Conservation (phyloP, 768 basidiomycete species). For the Gloeostereum incarnatum region DNA sequence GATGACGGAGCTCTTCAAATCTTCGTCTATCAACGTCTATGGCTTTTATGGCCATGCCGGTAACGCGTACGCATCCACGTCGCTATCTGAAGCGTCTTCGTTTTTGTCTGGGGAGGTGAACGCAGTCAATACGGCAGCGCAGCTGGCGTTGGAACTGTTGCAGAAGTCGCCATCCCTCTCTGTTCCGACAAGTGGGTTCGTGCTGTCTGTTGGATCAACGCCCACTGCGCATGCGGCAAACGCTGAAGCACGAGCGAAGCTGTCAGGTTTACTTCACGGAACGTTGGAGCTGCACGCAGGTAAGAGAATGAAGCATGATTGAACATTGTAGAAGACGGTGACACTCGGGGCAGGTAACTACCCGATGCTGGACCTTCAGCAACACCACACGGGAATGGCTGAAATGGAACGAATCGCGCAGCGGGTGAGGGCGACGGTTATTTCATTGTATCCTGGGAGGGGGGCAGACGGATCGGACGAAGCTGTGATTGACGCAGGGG, state of each 20-base stretch:
- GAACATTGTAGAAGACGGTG: background rate
- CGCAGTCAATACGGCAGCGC: conserved; percentile 59
- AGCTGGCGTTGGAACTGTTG: conserved; percentile 39
- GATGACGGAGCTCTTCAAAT: conserved; percentile 40
- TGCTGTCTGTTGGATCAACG: conserved; percentile 80
- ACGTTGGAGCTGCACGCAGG: conserved; percentile 71
- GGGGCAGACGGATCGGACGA: conserved; percentile 55
- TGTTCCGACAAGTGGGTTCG: conserved; percentile 39
- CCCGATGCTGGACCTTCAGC: conserved; percentile 77
- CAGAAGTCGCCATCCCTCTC: conserved; percentile 20
- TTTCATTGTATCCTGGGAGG: conserved; percentile 74
- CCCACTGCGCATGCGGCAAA: conserved; percentile 79
- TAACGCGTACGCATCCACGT: conserved; percentile 69
- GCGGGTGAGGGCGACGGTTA: conserved; percentile 59
- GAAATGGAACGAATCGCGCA: conserved; percentile 49
- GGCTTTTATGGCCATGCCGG: conserved; percentile 83
- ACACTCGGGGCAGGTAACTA: conserved; percentile 51
- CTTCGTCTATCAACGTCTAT: conserved; percentile 51
- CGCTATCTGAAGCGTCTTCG: conserved; percentile 49
- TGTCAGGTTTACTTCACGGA: conserved; percentile 44
- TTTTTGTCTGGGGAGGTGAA: conserved; percentile 65
- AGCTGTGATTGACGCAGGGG: conserved; percentile 76
- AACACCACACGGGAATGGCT: conserved; percentile 66
- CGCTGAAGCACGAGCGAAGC: conserved; percentile 31
- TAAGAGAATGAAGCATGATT: conserved; percentile 14